Conservation (phyloP, 1,284 basidiomycete species). For the Apiotrichum montevideense region DNA sequence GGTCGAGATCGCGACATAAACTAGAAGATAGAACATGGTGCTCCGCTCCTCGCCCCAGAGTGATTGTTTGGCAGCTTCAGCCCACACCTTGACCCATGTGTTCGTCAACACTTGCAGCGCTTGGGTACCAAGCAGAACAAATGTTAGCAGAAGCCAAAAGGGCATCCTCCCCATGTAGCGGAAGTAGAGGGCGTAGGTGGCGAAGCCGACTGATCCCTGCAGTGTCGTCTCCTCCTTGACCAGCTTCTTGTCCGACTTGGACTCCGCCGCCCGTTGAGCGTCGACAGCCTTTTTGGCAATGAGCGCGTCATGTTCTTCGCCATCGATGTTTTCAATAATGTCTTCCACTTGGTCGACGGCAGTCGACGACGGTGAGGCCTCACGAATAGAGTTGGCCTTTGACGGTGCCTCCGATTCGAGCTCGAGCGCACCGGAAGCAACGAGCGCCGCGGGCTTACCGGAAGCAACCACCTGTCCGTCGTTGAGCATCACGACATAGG, state of each 20-base stretch:
- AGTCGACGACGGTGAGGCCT: too few relatives aligned
- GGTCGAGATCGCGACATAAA: constrained; percentile 37
- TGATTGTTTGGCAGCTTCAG: constrained; percentile 18
- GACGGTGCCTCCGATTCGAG: constrained; percentile 13
- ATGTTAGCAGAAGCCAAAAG: constrained; percentile 37
- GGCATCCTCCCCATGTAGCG: constrained; percentile 30
- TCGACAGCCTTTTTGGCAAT: constrained; percentile 30
- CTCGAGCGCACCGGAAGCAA: constrained; percentile 20
- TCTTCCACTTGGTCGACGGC: too few relatives aligned
- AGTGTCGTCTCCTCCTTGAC: constrained; percentile 36
- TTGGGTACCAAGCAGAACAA: constrained; percentile 38
- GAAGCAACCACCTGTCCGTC: constrained; percentile 32
- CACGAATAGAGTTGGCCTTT: constrained; percentile 1
- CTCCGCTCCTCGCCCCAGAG: constrained; percentile 6
- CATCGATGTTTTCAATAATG: constrained; percentile 43
- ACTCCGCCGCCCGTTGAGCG: constrained; percentile 22
- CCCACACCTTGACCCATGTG: constrained; percentile 46
- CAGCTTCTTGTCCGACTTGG: constrained; percentile 36
- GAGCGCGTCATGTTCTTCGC: constrained; percentile 65
- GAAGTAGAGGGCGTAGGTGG: constrained; percentile 41
- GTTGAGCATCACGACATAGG: constrained; percentile 43
- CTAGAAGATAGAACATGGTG: constrained; percentile 35
- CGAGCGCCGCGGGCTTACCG: constrained; percentile 36
- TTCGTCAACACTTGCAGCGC: constrained; percentile 42
- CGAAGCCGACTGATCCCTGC: constrained; percentile 23